A percentile compares a stretch with the other conserved stretches of the same genome.
Conservation (phyloP, 768 basidiomycete species). For the Tephrocybe sp. region DNA sequence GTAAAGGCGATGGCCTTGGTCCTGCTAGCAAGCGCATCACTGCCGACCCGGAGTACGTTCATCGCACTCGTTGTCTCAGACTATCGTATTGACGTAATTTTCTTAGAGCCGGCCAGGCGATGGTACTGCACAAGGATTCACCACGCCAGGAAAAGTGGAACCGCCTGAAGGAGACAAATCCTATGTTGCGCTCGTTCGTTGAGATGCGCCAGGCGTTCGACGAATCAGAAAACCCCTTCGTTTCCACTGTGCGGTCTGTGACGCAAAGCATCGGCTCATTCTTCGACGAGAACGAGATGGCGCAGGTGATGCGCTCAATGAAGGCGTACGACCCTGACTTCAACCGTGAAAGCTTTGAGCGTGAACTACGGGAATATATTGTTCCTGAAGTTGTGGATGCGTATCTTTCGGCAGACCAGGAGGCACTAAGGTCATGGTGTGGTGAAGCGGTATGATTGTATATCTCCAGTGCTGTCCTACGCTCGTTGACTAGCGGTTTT, state of each 20-base stretch:
- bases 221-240: slow-evolving; percentile 91
- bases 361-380: slow-evolving; percentile 94
- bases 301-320: slow-evolving; percentile 90
- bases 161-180: slow-evolving; percentile 74
- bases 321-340: slow-evolving; percentile 87
- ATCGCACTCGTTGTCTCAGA: neutral
- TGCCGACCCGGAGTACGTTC: slow-evolving; percentile 80
- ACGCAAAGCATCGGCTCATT: slow-evolving; percentile 85
- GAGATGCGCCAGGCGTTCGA: slow-evolving; percentile 73
- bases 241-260: slow-evolving; percentile 75
- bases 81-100: neutral
- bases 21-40: slow-evolving; percentile 47
- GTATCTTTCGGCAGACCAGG: slow-evolving; percentile 87
- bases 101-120: slow-evolving; percentile 76
- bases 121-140: slow-evolving; percentile 84
- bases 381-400: slow-evolving; percentile 98
- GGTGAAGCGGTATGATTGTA: slow-evolving; percentile 79
- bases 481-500: neutral
- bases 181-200: slow-evolving; percentile 61
- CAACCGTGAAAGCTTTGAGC: slow-evolving; percentile 81
- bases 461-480: too few relatives aligned
- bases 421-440: slow-evolving; percentile 87
- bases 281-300: slow-evolving; percentile 98
- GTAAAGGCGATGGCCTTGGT: slow-evolving; percentile 62
- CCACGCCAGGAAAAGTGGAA: slow-evolving; percentile 82